Evolutionary conservation across 352 stramenopile genomes (phyloP), one percentile per base, ranked within the genome.

Genomic region (Saprolegnia parasitica): DNA sequence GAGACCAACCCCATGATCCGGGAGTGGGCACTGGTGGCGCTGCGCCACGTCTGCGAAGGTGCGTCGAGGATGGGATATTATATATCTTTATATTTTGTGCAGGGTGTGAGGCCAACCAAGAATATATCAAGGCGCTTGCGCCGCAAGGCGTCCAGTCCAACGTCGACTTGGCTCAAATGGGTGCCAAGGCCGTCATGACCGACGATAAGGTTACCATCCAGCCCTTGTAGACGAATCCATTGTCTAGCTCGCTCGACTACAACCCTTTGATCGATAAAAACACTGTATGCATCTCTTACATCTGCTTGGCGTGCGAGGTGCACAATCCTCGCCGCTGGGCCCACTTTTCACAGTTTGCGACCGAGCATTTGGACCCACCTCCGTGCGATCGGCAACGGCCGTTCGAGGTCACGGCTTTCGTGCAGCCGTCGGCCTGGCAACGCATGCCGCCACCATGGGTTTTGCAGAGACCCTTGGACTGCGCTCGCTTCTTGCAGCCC

Each of bases 1-100:
- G 84, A 93, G 61, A 74, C 72, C 2, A 97, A 95, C 52, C 89
- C 88, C 18, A 72, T 97, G 65, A 78, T 97, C 29, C 88, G 89
- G 20, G 90, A 97, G 71, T 96, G 89, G 87, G 91, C 84, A 1
- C 81, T 97, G 39, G 84, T 97, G 4, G 86, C 89, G 37, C 58
- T 97, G 56, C 87, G 90, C 35, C 95, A 96, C 71, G 56, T 96
- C 55, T 96, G 89, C 58, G 90, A 96, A 60, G 88, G 86, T 5
- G 78, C 5, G 24, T 65, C 10, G 18, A 40, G 35, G 13, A 15
- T 55, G n/a, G 24, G 24, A 55, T 20, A 47, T n/a, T 67, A 6
- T 16, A 21, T 58, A 60, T 45, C 16, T 5, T 39, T 9, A 13
- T 46, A 20, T 32, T 23, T 21, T 6, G 50, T 37, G 10, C 18